Evolutionary conservation across 2,329 filamentous ascomycete species (phyloP).

Genomic region (Talaromyces sp.): DNA sequence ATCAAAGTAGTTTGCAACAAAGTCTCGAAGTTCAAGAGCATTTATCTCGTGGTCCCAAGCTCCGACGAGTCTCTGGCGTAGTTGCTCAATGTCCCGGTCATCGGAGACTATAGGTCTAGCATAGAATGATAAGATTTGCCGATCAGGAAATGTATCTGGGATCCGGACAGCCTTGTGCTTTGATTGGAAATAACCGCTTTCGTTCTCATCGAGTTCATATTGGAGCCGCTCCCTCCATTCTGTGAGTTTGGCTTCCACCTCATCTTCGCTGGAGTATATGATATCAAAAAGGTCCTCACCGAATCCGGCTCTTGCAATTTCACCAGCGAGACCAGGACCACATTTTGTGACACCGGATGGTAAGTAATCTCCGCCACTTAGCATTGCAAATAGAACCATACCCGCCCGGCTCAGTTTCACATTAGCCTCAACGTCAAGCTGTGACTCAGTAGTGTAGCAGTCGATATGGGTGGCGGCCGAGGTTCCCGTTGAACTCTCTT

Average conservation of each 20-base stretch:
- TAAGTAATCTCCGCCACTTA: slow-evolving; percentile 93
- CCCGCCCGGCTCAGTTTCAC: slow-evolving; percentile 68
- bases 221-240: slow-evolving; percentile 70
- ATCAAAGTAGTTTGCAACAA: slow-evolving; percentile 75
- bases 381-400: slow-evolving; percentile 89
- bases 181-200: slow-evolving; percentile 72
- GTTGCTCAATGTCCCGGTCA: slow-evolving; percentile 51
- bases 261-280: slow-evolving; percentile 53
- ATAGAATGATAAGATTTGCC: slow-evolving; percentile 78
- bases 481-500: slow-evolving; percentile 63
- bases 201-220: slow-evolving; percentile 77
- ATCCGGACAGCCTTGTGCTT: slow-evolving; percentile 72
- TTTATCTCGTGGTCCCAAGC: slow-evolving; percentile 64
- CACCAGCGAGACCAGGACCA: slow-evolving; percentile 81
- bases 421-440: slow-evolving; percentile 45
- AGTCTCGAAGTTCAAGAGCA: slow-evolving; percentile 64
- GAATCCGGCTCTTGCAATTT: slow-evolving; percentile 85
- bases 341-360: slow-evolving; percentile 84
- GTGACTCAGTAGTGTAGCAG: slow-evolving; percentile 65
- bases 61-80: slow-evolving; percentile 50
- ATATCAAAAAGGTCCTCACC: slow-evolving; percentile 63
- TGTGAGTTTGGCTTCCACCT: slow-evolving; percentile 41
- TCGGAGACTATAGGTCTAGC: slow-evolving; percentile 79
- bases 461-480: slow-evolving; percentile 75
- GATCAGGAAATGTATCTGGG: slow-evolving; percentile 75